A percentile compares a stretch with the other conserved stretches of the same genome.
Evolutionary conservation across 306 rosid species (phyloP).

Genomic region (Sphenostylis stenocarpa): DNA sequence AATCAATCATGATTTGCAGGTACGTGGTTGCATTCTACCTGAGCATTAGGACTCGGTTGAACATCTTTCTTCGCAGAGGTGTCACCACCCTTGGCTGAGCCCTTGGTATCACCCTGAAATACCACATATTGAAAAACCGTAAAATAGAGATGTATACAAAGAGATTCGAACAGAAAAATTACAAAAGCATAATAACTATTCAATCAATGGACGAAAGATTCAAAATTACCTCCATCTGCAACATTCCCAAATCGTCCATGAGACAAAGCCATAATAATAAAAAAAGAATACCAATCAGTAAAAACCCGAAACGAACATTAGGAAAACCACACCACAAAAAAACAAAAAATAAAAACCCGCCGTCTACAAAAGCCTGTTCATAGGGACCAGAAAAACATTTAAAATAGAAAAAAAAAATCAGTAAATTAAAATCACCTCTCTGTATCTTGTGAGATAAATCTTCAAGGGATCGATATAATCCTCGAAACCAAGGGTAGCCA

Average conservation of each 20-base stretch:
- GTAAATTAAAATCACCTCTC: slow-evolving; percentile 63
- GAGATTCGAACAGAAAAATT: background rate
- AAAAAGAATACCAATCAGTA: slow-evolving; percentile 34
- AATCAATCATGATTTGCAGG: background rate
- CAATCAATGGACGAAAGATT: slow-evolving; percentile 18
- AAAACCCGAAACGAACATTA: slow-evolving; percentile 6
- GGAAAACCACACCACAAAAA: background rate
- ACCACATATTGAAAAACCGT: slow-evolving; percentile 23
- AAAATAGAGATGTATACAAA: background rate
- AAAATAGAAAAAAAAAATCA: background rate
- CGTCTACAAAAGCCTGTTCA: background rate
- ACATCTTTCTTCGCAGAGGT: slow-evolving; percentile 70
- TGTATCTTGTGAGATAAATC: slow-evolving; percentile 74
- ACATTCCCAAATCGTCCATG: slow-evolving; percentile 38
- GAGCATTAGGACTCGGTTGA: slow-evolving; percentile 67
- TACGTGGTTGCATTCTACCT: slow-evolving; percentile 46
- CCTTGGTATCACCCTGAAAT: slow-evolving; percentile 93
- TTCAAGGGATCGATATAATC: slow-evolving; percentile 93
- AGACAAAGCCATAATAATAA: slow-evolving; percentile 23
- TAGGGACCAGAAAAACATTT: slow-evolving; percentile 14
- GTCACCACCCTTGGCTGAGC: slow-evolving; percentile 85
- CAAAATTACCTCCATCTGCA: slow-evolving; percentile 89
- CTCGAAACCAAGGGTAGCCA: slow-evolving; percentile 93
- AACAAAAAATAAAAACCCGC: background rate
- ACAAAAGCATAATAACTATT: background rate